A percentile compares a stretch with the other conserved stretches of the same genome.
These are phyloP conservation scores for Colletotrichum salicis DNA, from an alignment of 2,329 filamentous ascomycete species.

Conservation along the genomic window DNA sequence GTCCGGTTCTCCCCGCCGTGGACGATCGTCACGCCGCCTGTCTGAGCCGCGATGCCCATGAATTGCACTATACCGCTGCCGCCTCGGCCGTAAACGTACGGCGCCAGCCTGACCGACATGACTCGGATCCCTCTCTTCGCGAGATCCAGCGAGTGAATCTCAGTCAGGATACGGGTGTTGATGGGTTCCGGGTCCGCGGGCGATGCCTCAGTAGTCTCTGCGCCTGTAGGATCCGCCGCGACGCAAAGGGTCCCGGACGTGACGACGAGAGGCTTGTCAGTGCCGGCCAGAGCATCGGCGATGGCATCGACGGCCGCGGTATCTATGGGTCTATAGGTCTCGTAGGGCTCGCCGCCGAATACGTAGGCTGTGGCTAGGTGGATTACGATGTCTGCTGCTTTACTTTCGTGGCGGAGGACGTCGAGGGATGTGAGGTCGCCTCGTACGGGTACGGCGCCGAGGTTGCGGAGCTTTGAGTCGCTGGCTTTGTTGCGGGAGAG, in stretches of 20 bases:
- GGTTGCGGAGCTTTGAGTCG: slow-evolving; percentile 47
- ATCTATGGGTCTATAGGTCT: slow-evolving; percentile 43
- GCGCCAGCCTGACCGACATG: slow-evolving; percentile 50
- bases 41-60: slow-evolving; percentile 43
- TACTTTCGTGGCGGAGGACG: slow-evolving; percentile 49
- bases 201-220: slow-evolving; percentile 41
- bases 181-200: slow-evolving; percentile 39
- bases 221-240: slow-evolving; percentile 40
- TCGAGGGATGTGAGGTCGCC: slow-evolving; percentile 52
- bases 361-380: slow-evolving; percentile 52
- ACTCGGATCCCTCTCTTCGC: slow-evolving; percentile 47
- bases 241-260: slow-evolving; percentile 46
- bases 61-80: slow-evolving; percentile 50
- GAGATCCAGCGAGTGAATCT: slow-evolving; percentile 45
- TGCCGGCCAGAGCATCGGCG: slow-evolving; percentile 45
- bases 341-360: slow-evolving; percentile 42
- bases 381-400: slow-evolving; percentile 54
- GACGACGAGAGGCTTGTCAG: slow-evolving; percentile 47
- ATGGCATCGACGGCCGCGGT: slow-evolving; percentile 50
- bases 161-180: slow-evolving; percentile 42
- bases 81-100: slow-evolving; percentile 56
- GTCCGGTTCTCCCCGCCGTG: slow-evolving; percentile 43
- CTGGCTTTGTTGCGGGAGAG: slow-evolving; percentile 36
- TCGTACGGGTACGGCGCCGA: slow-evolving; percentile 52
- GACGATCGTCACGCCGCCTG: slow-evolving; percentile 44